Conservation (phyloP, 805 yeast species). For the Metschnikowia proteae region DNA sequence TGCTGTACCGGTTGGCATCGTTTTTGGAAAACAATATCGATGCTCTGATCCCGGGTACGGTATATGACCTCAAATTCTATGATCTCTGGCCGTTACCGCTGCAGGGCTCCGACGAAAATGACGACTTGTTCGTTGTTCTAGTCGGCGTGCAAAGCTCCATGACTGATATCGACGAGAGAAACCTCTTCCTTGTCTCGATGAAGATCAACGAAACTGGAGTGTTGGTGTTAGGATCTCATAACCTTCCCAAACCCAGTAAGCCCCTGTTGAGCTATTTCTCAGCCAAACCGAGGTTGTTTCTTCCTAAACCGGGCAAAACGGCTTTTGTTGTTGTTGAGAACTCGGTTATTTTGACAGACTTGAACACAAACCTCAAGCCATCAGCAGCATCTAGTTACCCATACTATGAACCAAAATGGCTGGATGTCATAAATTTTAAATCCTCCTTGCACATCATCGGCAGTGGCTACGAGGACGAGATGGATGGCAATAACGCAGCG, state of each 20-base stretch:
- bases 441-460: slow-evolving; percentile 54
- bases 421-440: slow-evolving; percentile 66
- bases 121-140: slow-evolving; percentile 13
- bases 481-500: slow-evolving; percentile 39
- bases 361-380: slow-evolving; percentile 35
- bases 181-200: slow-evolving; percentile 50
- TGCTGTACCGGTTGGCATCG: slow-evolving; percentile 30
- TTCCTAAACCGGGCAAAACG: slow-evolving; percentile 57
- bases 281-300: slow-evolving; percentile 44
- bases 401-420: slow-evolving; percentile 62
- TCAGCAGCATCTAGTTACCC: slow-evolving; percentile 17
- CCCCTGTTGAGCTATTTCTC: slow-evolving; percentile 2
- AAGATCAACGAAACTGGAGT: slow-evolving; percentile 49
- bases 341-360: slow-evolving; percentile 64
- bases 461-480: slow-evolving; percentile 48
- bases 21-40: slow-evolving; percentile 32
- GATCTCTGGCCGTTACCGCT: slow-evolving; percentile 53
- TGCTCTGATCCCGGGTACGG: slow-evolving; percentile 50
- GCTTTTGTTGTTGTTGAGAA: slow-evolving; percentile 59
- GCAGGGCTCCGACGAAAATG: slow-evolving; percentile 17
- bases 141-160: slow-evolving; percentile 13
- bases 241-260: slow-evolving; percentile 44
- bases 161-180: slow-evolving; percentile 19
- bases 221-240: slow-evolving; percentile 59
- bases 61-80: slow-evolving; percentile 48